Evolutionary conservation across 305 asterid genomes (phyloP), one percentile per base, ranked within the genome.

Genomic region (Fraxinus greggii): DNA sequence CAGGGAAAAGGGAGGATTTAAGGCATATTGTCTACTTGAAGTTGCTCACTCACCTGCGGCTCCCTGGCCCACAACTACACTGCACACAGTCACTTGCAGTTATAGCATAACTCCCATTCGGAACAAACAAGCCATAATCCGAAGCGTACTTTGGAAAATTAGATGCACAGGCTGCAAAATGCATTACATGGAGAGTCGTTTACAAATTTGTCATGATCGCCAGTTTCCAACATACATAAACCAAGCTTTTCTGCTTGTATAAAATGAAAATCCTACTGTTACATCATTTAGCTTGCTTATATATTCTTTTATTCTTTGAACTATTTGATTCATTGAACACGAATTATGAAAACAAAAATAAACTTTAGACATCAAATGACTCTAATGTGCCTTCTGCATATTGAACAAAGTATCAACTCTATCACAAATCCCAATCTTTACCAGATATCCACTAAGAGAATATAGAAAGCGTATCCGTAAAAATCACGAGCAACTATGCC

Each of bases 41-140:
- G 32, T 1, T 33, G 59, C 35, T 78, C 29, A 83, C 95, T 95
- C 88, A 96, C 99, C 92, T 94, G 81, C 95, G 90, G 86, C 93
- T 90, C 85, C 95, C 98, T 4, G 97, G 95, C 33, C 95, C 98
- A 32, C 99, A 96, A 81, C 99, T 96, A 89, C 99, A 96, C 85
- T 92, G 97, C 79, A 96, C 97, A 61, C 99, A 96, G 84, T 94
- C 97, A 75, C 97, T 84, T 13, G 98, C 98, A 4, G 97, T 89
- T 56, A 96, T 86, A 26, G 99, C 97, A 36, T 93, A 96, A 86
- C 97, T 94, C 80, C 99, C 99, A n/a, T 93, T 96, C 1, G 98
- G 97, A 42, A 96, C 98, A 80, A 95, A 91, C 83, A 96, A 86
- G 45, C 95, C 97, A 35, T 88, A 90, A 83, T 96, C 99, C 4